Evolutionary conservation across 306 rosid species (phyloP), one percentile per base, ranked within the genome.

Genomic region (Lablab purpureus): DNA sequence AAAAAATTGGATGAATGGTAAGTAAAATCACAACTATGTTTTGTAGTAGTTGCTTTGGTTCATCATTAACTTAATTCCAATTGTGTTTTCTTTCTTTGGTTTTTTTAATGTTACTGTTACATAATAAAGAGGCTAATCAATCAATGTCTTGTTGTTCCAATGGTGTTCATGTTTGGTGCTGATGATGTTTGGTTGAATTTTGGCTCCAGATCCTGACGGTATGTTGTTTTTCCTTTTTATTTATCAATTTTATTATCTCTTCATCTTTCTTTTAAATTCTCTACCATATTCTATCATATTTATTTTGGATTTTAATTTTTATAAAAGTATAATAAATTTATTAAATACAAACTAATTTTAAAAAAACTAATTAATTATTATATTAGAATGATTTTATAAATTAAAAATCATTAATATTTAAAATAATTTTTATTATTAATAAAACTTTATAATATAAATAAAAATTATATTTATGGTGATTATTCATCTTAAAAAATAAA

Each of bases 1-100:
- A 46, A 52, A 72, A 1, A 90, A 94, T 73, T 94, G 97, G 97
- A 94, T 94, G 97, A 94, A 94, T 67, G 98, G 98, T 94, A 82
- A 76, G 90, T 87, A 21, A 54, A 18, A 27, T 67, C 18, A 18
- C 23, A 30, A 10, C 67, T 25, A 3, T 11, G 2, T 47, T 45
- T 46, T 65, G 15, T 2, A 15, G 32, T 45, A 15, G 32, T 45
- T 43, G 41, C 70, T 78, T 41, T 55, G 30, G n/a, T 70, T 9
- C 60, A 7, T 76, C 17, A 77, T 65, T 49, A 15, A 60, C 51
- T 80, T 46, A 5, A 43, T 69, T 81, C 41, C 5, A 71, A 14
- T 18, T 72, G 11, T 49, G 21, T 71, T 25, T 63, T 50, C 2
- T 10, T 63, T 1, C 7, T 52, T 21, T 10, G 19, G 0, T 40